A percentile compares a stretch with the other conserved stretches of the same genome.
Conservation (phyloP, 106 monocot genomes). For the Dioscorea zingiberensis region DNA sequence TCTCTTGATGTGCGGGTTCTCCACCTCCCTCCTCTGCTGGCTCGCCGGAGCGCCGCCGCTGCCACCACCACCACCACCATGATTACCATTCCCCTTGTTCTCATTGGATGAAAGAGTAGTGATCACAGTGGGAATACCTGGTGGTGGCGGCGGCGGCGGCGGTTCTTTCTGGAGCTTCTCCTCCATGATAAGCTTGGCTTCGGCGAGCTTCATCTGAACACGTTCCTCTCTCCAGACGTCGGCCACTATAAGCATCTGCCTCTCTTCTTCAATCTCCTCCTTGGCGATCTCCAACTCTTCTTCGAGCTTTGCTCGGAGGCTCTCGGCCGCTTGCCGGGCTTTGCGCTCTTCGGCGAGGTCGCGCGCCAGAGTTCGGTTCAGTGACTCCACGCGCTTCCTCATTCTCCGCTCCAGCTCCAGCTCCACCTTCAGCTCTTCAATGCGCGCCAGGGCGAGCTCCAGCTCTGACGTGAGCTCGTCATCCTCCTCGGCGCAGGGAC, state of each 20-base stretch:
- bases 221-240: slow-evolving; percentile 39
- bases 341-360: slow-evolving; percentile 35
- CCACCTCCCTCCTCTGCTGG: slow-evolving; percentile 31
- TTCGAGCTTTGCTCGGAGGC: slow-evolving; percentile 2
- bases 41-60: neutral
- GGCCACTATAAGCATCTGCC: slow-evolving; percentile 27
- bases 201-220: slow-evolving; percentile 46
- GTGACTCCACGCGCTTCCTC: slow-evolving; percentile 38
- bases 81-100: neutral
- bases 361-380: slow-evolving; percentile 14
- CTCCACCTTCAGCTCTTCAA: slow-evolving; percentile 33
- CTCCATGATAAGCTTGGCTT: slow-evolving; percentile 36
- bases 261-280: slow-evolving; percentile 37
- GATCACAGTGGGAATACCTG: neutral
- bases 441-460: slow-evolving; percentile 13
- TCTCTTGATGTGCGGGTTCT: slow-evolving; percentile 87
- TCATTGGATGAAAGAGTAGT: neutral
- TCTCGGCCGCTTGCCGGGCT: slow-evolving; percentile 20
- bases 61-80: neutral
- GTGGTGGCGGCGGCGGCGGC: neutral
- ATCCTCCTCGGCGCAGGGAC: slow-evolving; percentile 1
- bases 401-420: slow-evolving; percentile 45
- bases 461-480: neutral
- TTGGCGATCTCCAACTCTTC: slow-evolving; percentile 12
- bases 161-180: slow-evolving; percentile 31